A percentile compares a stretch with the other conserved stretches of the same genome.
phyloP scores from a whole-genome alignment of 768 basidiomycete species.

The Pleurotus citrinopileatus region DNA sequence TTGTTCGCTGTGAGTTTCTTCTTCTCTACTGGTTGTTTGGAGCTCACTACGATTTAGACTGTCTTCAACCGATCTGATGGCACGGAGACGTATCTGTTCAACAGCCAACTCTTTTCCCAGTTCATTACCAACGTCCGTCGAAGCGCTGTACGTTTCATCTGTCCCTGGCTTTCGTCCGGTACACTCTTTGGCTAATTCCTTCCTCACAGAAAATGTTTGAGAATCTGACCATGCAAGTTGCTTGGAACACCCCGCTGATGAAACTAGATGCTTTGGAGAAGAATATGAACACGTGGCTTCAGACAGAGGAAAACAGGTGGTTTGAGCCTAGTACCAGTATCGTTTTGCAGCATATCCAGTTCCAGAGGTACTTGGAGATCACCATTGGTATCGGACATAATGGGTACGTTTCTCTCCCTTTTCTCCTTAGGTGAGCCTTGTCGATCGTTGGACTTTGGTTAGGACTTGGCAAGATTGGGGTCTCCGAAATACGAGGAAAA shows the following conservation, averaged over 20 bases:
- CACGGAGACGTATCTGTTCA: constrained; percentile 79
- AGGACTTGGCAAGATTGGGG: constrained; percentile 51
- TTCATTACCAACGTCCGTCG: constrained; percentile 78
- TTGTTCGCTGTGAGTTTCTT: constrained; percentile 58
- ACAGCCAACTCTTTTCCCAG: constrained; percentile 70
- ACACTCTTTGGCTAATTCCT: constrained; percentile 11
- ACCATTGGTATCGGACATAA: constrained; percentile 65
- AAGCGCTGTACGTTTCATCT: constrained; percentile 47
- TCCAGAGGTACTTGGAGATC: constrained; percentile 63
- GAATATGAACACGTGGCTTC: constrained; percentile 70
- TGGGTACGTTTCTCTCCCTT: constrained; percentile 28
- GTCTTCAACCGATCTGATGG: constrained; percentile 72
- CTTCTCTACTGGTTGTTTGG: background rate
- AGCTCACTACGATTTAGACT: constrained; percentile 35
- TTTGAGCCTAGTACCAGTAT: constrained; percentile 67
- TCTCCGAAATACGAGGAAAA: constrained; percentile 55
- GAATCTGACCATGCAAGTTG: constrained; percentile 63
- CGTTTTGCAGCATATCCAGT: constrained; percentile 59
- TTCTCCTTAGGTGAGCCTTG: background rate
- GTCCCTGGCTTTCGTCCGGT: constrained; percentile 1
- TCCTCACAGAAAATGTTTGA: constrained; percentile 65
- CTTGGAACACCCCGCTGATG: constrained; percentile 70
- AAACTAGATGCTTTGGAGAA: constrained; percentile 72
- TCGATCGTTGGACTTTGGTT: background rate
- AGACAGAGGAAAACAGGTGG: constrained; percentile 80